Evolutionary conservation across 2,329 filamentous ascomycete genomes (phyloP), one percentile per base, ranked within the genome.

Genomic region (Fusarium sp.): DNA sequence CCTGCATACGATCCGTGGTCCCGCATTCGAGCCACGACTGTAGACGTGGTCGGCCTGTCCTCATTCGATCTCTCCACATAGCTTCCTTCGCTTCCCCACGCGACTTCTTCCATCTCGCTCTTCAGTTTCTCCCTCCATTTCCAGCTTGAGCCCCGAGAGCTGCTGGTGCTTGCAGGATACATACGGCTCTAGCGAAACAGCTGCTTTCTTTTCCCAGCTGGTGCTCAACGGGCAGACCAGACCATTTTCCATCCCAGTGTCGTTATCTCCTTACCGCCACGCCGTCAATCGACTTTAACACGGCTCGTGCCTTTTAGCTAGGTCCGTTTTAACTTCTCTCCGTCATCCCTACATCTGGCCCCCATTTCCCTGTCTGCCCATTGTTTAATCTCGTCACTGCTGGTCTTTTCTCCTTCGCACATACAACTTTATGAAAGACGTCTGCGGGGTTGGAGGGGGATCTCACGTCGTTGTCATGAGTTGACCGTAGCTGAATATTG

Each of bases 11-110:
- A 72, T 78, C 71, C 75, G 69, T 69, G 74, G 77, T 75, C 74
- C 75, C 76, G 77, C 76, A 80, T 77, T 80, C 78, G 78, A 80
- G 78, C 78, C 78, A 80, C 78, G 78, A 80, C 78, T 79, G 72
- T 77, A 73, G 74, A 75, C 68, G 72, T 74, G 73, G 74, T 73
- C 68, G 69, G 67, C 70, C 68, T 67, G 66, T 74, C 71, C 77
- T 78, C 76, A 78, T 77, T 78, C 77, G 75, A 75, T 72, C 67
- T 76, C 71, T 73, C 74, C 75, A 76, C 73, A 76, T 74, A 70
- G 74, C 63, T 74, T 75, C 72, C 63, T 60, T 72, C 60, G 69
- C 58, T 74, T 78, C 77, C 77, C 77, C 77, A 79, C 77, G 77
- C 76, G 68, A 76, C 70, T 73, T 74, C 73, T 71, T 77, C 71